Percentiles rank a stretch among this genome's conserved stretches.
Evolutionary conservation across 2,329 filamentous ascomycete species (phyloP).

Genomic region (Claviceps sp.): DNA sequence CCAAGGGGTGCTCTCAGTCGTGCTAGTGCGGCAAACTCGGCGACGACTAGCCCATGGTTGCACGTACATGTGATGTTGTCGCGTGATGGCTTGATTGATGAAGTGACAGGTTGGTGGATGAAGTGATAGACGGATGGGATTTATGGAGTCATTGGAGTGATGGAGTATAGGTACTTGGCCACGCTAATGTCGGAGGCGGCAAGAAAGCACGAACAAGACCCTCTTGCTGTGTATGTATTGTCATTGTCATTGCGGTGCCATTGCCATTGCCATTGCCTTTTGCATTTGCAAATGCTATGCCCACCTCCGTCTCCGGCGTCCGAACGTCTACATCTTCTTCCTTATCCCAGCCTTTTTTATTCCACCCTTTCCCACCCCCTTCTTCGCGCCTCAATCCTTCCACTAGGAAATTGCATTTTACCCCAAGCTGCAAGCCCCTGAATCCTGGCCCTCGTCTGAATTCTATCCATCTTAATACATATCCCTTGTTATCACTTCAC

Average conservation of each 20-base stretch:
- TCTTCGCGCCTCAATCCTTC: background rate
- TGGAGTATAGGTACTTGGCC: background rate
- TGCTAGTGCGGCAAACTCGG: background rate
- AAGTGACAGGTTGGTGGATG: background rate
- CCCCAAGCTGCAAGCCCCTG: slow-evolving; percentile 1
- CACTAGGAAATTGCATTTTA: background rate
- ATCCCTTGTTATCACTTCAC: background rate
- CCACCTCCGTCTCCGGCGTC: background rate
- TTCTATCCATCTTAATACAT: background rate
- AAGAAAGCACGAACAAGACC: background rate
- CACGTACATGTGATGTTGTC: background rate
- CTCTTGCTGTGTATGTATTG: background rate
- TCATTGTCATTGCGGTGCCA: background rate
- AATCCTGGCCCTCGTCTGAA: background rate
- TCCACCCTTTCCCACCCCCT: background rate
- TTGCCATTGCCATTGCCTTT: background rate
- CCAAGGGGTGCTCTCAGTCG: background rate
- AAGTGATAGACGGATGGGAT: background rate
- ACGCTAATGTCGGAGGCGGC: background rate
- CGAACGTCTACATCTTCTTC: background rate
- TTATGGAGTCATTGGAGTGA: background rate
- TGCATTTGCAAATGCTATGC: background rate
- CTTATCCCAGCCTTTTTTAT: background rate
- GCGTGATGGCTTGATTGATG: background rate
- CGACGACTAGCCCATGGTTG: background rate